phyloP scores from a whole-genome alignment of 352 stramenopile genomes.

The Globisporangium recalcitrans region DNA sequence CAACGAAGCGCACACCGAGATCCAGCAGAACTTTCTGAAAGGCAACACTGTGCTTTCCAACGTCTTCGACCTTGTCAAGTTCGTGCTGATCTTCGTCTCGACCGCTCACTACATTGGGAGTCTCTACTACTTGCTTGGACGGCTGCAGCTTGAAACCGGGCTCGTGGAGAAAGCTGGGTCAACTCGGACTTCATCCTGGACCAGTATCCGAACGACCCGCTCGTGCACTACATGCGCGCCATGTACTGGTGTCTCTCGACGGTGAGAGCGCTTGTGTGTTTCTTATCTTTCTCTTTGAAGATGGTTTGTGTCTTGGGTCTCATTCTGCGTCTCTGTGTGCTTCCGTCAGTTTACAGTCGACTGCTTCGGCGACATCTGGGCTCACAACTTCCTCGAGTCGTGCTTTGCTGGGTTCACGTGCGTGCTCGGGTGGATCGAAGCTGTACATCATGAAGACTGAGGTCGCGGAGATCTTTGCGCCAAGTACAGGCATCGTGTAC shows the following conservation, averaged over 20 bases:
- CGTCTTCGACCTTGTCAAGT: conserved; percentile 47
- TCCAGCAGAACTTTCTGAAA: conserved; percentile 46
- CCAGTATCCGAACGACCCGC: conserved; percentile 42
- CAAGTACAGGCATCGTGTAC: conserved; percentile 35
- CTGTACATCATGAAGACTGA: conserved; percentile 53
- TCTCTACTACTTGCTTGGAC: conserved; percentile 44
- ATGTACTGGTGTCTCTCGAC: conserved; percentile 76
- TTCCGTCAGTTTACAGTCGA: conserved; percentile 59
- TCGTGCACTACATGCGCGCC: conserved; percentile 65
- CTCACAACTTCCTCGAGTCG: conserved; percentile 56
- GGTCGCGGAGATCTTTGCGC: conserved; percentile 37
- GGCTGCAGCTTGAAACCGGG: conserved; percentile 28
- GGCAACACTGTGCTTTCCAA: conserved; percentile 36
- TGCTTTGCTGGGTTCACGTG: conserved; percentile 58
- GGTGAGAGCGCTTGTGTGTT: conserved; percentile 19
- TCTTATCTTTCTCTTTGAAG: too few relatives aligned
- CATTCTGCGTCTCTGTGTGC: background rate
- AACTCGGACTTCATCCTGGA: conserved; percentile 45
- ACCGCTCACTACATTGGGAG: conserved; percentile 49
- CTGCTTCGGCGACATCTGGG: conserved; percentile 68
- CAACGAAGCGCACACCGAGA: conserved; percentile 36
- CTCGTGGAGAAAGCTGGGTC: conserved; percentile 47
- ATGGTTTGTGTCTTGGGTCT: background rate
- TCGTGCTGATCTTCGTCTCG: conserved; percentile 54
- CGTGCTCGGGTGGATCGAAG: conserved; percentile 58